Evolutionary conservation across 768 basidiomycete species (phyloP).

Genomic region (Kwoniella newhampshirensis): DNA sequence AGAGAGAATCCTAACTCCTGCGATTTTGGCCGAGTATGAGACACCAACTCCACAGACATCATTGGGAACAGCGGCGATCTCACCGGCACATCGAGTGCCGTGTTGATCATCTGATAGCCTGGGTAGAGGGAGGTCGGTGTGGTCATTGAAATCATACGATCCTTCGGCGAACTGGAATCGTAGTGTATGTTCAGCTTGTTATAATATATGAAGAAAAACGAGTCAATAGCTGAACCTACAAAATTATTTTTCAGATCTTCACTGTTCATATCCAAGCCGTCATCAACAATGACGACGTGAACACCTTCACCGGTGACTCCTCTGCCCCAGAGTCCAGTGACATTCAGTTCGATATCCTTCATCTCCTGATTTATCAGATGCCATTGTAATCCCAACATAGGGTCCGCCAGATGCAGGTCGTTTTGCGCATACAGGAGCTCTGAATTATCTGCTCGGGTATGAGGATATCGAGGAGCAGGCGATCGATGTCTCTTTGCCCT

Average conservation of each 20-base stretch:
- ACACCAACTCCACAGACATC: conserved; percentile 91
- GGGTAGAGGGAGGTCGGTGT: conserved; percentile 80
- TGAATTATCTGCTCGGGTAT: conserved; percentile 19
- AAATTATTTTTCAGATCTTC: conserved; percentile 88
- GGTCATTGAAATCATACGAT: conserved; percentile 96
- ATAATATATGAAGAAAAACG: not conserved
- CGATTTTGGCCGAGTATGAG: conserved; percentile 84
- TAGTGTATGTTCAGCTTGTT: not conserved
- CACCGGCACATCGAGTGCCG: conserved; percentile 96
- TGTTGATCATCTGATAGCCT: conserved; percentile 88
- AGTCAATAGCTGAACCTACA: conserved; percentile 59
- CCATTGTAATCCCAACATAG: conserved; percentile 84
- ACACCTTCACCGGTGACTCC: conserved; percentile 85
- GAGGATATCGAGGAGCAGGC: conserved; percentile 7
- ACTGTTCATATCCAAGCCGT: conserved; percentile 87
- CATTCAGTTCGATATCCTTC: conserved; percentile 76
- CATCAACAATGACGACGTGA: conserved; percentile 86
- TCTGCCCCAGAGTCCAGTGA: conserved; percentile 86
- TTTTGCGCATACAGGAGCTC: conserved; percentile 58
- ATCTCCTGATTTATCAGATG: conserved; percentile 85
- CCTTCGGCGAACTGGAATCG: conserved; percentile 69
- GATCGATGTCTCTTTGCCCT: conserved; percentile 51
- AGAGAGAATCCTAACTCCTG: conserved; percentile 91
- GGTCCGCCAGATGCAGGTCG: conserved; percentile 70
- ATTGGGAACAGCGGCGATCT: conserved; percentile 90